Percentiles rank a stretch among this genome's conserved stretches.
Evolutionary conservation across 257 asterid genomes (phyloP).

Genomic region (Rauvolfia tetraphylla): DNA sequence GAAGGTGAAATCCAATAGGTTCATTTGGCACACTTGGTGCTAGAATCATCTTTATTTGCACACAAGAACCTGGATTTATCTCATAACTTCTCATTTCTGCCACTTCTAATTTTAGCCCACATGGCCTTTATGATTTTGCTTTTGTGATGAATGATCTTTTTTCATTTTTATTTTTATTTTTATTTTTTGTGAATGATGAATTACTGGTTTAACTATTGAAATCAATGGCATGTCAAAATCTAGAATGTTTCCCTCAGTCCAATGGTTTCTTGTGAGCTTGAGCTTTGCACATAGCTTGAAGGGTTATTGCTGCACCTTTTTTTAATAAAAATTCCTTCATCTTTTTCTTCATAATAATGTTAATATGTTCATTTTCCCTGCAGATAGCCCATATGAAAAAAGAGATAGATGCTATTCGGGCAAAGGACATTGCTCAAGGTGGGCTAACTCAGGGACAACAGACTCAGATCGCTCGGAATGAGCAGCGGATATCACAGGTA

Average conservation of each 20-base stretch:
- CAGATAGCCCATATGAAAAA: conserved; percentile 99
- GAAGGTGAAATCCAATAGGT: neutral
- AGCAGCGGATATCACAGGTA: conserved; percentile 95
- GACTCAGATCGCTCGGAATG: conserved; percentile 99
- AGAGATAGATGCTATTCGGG: conserved; percentile 98
- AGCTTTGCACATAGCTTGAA: too few species aligned
- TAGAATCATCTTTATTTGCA: neutral
- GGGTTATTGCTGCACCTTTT: neutral
- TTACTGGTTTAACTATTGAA: too few species aligned
- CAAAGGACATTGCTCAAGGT: conserved; percentile 98
- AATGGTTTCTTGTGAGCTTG: neutral
- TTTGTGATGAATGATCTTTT: neutral
- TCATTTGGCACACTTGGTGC: neutral
- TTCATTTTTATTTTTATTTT: too few species aligned
- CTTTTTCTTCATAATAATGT: neutral
- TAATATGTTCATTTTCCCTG: neutral
- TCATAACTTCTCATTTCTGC: neutral
- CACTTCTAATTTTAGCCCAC: neutral
- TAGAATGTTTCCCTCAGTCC: neutral
- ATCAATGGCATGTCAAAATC: neutral
- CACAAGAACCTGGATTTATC: conserved; percentile 1
- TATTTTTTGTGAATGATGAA: too few species aligned
- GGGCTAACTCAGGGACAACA: conserved; percentile 98
- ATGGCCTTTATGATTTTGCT: neutral
- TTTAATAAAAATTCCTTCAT: neutral